Base-by-base conservation (phyloP, 305 asterid species). In the Fraxinus latifolia region DNA sequence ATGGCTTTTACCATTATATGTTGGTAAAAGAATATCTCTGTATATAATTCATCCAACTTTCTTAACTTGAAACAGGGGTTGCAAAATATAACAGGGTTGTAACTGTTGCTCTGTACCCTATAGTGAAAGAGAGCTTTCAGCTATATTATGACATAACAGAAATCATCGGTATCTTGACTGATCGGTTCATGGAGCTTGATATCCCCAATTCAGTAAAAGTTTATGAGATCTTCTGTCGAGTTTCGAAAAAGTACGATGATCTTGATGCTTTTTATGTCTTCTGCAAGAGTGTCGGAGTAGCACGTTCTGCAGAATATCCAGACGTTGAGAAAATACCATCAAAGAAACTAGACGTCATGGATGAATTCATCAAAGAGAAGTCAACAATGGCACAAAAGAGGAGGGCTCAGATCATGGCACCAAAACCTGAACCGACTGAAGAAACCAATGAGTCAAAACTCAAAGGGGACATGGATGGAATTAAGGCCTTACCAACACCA, bases 321-420 rank as follows among this genome's bases (percentile, higher is more conserved):
- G 97, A 93, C 0, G 88, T 96, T n/a, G 97, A 94, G 83, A 91
- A 89, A 73, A 92, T 94, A 76, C 81, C 97, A 2, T 91, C 85
- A 29, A 90, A 89, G 86, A 94, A 90, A 78, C 97, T 96, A 4
- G 97, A 94, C 14, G 91, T 90, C 79, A 94, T 96, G 98, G 97
- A 96, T 0, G 97, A 94, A 6, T 91, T 87, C 81, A 93, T 93
- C 34, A 87, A 86, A 0, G 95, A 92, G 34, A 96, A 89, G 77
- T 84, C 96, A 4, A 32, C 77, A 44, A 82, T 85, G 88, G 81
- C 55, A 6, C 88, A 84, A 33, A 82, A 74, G 72, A 86, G 85
- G 81, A 82, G 78, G 73, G 50, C 53, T 3, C 74, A n/a, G 37
- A 29, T 29, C 36, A 21, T 55, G 14, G 88, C 79, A 68, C 90